Conservation (phyloP, 2,329 filamentous ascomycete species). For the Coleophoma cylindrospora region DNA sequence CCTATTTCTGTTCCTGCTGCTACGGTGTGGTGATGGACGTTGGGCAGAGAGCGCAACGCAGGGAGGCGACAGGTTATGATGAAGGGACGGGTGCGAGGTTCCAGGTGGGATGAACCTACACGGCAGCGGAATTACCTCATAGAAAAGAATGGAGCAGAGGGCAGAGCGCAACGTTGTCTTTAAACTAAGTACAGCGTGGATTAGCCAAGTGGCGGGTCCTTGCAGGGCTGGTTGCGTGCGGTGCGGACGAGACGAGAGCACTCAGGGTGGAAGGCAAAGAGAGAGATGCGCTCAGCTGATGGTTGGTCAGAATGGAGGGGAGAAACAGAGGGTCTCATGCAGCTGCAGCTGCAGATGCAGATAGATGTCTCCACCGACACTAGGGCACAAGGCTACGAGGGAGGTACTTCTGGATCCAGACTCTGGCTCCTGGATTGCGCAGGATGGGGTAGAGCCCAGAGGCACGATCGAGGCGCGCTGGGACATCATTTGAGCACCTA, state of each 20-base stretch:
- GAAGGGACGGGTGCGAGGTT: too few species aligned
- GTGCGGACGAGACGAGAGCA: not conserved
- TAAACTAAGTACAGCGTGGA: not conserved
- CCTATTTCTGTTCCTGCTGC: not conserved
- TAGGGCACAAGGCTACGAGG: too few species aligned
- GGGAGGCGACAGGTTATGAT: not conserved
- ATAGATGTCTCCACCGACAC: too few species aligned
- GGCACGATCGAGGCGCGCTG: too few species aligned
- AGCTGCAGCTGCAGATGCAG: not conserved
- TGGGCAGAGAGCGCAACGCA: not conserved
- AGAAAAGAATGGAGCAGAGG: not conserved
- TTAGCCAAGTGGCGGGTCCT: conserved; percentile 4
- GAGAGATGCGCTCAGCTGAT: not conserved
- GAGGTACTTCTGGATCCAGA: too few species aligned
- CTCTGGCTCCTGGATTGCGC: too few species aligned
- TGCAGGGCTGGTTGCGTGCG: not conserved
- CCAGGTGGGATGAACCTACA: not conserved
- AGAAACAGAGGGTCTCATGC: not conserved
- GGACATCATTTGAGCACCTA: too few species aligned
- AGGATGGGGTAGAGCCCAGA: too few species aligned
- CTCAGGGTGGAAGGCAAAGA: not conserved
- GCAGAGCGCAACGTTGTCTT: not conserved
- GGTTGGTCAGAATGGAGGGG: not conserved
- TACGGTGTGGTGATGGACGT: not conserved
- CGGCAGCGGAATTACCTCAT: not conserved